Base-by-base conservation (phyloP, 192 early-diverging fungal species). In the Coemansia javaensis region DNA sequence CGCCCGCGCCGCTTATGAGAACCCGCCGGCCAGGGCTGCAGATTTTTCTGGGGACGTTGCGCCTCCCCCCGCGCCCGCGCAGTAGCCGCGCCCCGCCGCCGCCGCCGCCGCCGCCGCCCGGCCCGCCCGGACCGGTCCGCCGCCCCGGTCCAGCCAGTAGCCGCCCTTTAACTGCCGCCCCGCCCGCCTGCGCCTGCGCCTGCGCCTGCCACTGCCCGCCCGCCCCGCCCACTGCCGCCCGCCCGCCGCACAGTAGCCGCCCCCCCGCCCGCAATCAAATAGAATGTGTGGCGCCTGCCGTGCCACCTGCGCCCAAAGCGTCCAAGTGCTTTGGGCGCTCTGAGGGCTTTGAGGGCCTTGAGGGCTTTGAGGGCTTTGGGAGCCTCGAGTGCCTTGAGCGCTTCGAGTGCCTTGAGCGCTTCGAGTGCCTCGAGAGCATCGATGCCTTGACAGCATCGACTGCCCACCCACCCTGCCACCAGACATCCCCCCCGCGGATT, bases 1-100 rank as follows among this genome's bases (percentile, higher is more conserved):
- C 36, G 30, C 25, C 28, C 12, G 44, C 37, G 40, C 28, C 40
- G 50, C 67, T 70, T 70, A 59, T 59, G 57, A 59, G 47, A 22
- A 33, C 34, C 39, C 20, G 31, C 40, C 22, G 37, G 32, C 17
- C 32, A 34, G 33, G 38, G 37, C 54, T 65, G 62, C 53, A 65
- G 53, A 48, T 65, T 65, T 65, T 57, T 36, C 28, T 57, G 44
- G 49, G 44, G 48, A 42, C 45, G 35, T 31, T 31, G 42, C 28
- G 36, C 53, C 33, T 44, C 53, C 52, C 38, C 42, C 44, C 15
- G 17, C 13, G 11, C 31, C 36, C 2, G 20, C 44, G 53, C 53
- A 56, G 53, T 47, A 56, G 44, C 38, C 24, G 1, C 32, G 6
- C 31, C 45, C 45, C 45, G 28, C 28, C 22, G 12, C 42, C 24